These are phyloP conservation scores for Oxalis stricta DNA, from an alignment of 441 rosid genomes.

Conservation along the genomic window DNA sequence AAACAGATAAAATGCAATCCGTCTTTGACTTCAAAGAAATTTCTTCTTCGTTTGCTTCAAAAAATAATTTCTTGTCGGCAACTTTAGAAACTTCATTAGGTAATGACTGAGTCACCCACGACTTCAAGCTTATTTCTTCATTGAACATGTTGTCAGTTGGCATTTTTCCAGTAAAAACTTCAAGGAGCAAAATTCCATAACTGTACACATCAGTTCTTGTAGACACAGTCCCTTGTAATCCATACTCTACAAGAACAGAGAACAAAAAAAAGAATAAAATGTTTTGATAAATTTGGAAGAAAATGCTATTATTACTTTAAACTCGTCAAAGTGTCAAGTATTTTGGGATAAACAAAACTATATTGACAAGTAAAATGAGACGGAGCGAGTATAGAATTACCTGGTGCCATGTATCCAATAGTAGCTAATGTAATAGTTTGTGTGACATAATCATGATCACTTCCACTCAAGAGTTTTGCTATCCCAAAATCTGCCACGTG, in stretches of 20 bases:
- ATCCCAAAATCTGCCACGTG: slow-evolving; percentile 11
- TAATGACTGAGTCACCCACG: slow-evolving; percentile 1
- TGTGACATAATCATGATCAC: not conserved
- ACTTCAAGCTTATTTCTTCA: slow-evolving; percentile 2
- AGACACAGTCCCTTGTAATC: slow-evolving; percentile 8
- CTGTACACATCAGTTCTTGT: slow-evolving; percentile 7
- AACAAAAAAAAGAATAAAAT: not conserved
- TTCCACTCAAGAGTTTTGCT: not conserved
- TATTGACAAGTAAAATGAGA: not conserved
- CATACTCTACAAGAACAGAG: slow-evolving; percentile 6
- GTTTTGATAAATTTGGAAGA: not conserved
- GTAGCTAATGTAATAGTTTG: slow-evolving; percentile 7
- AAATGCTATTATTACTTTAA: too few species aligned
- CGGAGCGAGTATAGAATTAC: not conserved
- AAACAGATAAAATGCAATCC: not conserved
- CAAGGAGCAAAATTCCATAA: slow-evolving; percentile 8
- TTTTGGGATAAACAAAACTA: not conserved
- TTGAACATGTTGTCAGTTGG: slow-evolving; percentile 6
- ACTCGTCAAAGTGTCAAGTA: too few species aligned
- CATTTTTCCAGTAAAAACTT: slow-evolving; percentile 7
- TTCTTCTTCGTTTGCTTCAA: not conserved
- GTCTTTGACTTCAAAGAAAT: not conserved
- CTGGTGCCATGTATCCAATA: slow-evolving; percentile 11
- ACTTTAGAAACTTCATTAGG: not conserved
- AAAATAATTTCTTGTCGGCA: not conserved